Evolutionary conservation across 2,329 filamentous ascomycete species (phyloP).

Genomic region (Epichloe sp.): DNA sequence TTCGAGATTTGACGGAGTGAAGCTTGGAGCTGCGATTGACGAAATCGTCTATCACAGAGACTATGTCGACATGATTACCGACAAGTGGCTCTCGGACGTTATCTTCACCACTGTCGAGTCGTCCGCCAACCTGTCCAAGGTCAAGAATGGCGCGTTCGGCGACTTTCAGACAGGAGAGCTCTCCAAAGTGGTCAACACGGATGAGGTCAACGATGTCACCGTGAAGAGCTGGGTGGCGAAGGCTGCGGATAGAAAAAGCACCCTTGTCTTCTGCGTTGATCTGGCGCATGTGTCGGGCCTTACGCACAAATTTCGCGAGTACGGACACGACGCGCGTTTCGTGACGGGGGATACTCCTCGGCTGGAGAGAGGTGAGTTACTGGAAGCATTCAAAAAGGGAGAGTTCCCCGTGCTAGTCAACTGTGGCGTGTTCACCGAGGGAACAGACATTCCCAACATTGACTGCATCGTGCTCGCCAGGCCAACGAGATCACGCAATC

Average conservation of each 20-base stretch:
- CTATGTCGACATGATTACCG: constrained; percentile 57
- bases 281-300: constrained; percentile 66
- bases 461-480: constrained; percentile 83
- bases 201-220: constrained; percentile 67
- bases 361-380: constrained; percentile 50
- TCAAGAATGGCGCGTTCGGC: constrained; percentile 46
- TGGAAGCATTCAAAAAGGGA: constrained; percentile 61
- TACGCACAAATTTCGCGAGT: constrained; percentile 59
- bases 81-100: constrained; percentile 87
- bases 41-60: constrained; percentile 91
- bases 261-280: constrained; percentile 89
- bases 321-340: constrained; percentile 71
- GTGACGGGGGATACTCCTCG: constrained; percentile 74
- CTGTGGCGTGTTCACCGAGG: constrained; percentile 93
- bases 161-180: constrained; percentile 75
- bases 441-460: constrained; percentile 94
- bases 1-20: constrained; percentile 69
- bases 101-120: constrained; percentile 86
- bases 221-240: constrained; percentile 77
- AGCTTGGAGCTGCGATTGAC: constrained; percentile 74
- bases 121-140: constrained; percentile 62
- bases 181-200: constrained; percentile 71
- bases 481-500: constrained; percentile 82
- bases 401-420: constrained; percentile 84
- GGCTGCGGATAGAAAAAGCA: constrained; percentile 62